A percentile compares a stretch with the other conserved stretches of the same genome.
These are phyloP conservation scores for Hypomyces perniciosus DNA, from an alignment of 2,329 filamentous ascomycete genomes.

Conservation along the genomic window DNA sequence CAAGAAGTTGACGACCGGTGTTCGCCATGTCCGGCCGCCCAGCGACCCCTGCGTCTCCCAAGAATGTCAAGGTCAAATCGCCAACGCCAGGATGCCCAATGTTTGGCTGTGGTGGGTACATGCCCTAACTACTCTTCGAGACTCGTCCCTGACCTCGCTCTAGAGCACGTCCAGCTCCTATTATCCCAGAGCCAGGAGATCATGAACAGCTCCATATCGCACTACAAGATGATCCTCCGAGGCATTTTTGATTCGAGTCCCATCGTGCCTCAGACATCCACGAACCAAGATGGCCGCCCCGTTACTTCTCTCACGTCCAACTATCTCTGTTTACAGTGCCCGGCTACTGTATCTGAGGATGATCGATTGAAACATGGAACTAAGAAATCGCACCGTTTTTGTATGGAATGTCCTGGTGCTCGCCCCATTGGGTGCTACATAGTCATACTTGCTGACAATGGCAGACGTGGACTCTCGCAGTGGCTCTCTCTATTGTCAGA, in stretches of 20 bases:
- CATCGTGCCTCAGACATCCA: slow-evolving; percentile 60
- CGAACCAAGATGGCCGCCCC: slow-evolving; percentile 48
- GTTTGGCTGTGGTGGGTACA: slow-evolving; percentile 56
- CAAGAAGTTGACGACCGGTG: no score
- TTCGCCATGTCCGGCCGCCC: slow-evolving; percentile 39
- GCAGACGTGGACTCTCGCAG: slow-evolving; percentile 71
- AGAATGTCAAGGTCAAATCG: slow-evolving; percentile 54
- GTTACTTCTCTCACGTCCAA: slow-evolving; percentile 60
- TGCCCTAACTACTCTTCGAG: slow-evolving; percentile 4
- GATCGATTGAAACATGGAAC: slow-evolving; percentile 61
- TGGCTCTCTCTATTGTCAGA: slow-evolving; percentile 71
- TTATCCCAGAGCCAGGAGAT: slow-evolving; percentile 56
- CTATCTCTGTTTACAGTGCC: slow-evolving; percentile 69
- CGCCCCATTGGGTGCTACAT: neutral
- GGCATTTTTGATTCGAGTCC: slow-evolving; percentile 63
- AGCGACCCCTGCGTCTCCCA: slow-evolving; percentile 47
- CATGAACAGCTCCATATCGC: slow-evolving; percentile 61
- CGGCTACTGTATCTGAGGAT: slow-evolving; percentile 59
- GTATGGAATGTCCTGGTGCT: slow-evolving; percentile 40
- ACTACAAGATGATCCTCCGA: slow-evolving; percentile 67
- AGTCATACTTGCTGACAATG: slow-evolving; percentile 20
- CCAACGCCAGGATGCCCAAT: slow-evolving; percentile 53
- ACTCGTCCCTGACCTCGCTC: slow-evolving; percentile 17
- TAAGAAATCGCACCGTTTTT: slow-evolving; percentile 67
- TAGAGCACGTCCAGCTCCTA: slow-evolving; percentile 68